Evolutionary conservation across 2,329 filamentous ascomycete genomes (phyloP).

Genomic region (Claviceps citrina): DNA sequence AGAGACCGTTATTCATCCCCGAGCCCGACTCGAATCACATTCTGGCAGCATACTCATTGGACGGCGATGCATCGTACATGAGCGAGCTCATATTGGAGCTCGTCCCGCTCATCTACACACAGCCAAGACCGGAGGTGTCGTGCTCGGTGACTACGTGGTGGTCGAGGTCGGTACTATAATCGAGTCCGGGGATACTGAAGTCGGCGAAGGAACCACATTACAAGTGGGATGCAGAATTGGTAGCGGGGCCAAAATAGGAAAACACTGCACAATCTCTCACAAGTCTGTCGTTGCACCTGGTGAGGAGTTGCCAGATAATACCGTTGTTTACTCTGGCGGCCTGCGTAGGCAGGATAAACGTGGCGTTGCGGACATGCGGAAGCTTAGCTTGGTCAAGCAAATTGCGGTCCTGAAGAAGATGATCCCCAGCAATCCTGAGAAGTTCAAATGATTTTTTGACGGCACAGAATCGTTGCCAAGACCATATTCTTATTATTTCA

Average conservation of each 20-base stretch:
- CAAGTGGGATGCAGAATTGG: slow-evolving; percentile 47
- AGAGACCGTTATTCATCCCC: slow-evolving; percentile 73
- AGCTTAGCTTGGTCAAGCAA: slow-evolving; percentile 50
- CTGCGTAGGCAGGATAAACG: slow-evolving; percentile 41
- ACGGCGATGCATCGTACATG: slow-evolving; percentile 66
- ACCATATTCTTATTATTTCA: no score
- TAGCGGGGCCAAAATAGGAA: slow-evolving; percentile 45
- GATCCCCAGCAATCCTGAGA: slow-evolving; percentile 47
- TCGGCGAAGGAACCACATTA: slow-evolving; percentile 44
- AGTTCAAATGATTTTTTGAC: slow-evolving; percentile 24
- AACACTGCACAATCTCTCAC: slow-evolving; percentile 57
- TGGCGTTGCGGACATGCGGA: slow-evolving; percentile 45
- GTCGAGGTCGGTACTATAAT: slow-evolving; percentile 44
- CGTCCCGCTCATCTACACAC: slow-evolving; percentile 14
- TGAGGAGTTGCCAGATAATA: slow-evolving; percentile 47
- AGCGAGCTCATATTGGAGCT: slow-evolving; percentile 44
- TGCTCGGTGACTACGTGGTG: slow-evolving; percentile 44
- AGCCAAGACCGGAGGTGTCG: slow-evolving; percentile 31
- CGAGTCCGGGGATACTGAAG: slow-evolving; percentile 45
- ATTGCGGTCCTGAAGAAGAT: slow-evolving; percentile 51
- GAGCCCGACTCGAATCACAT: slow-evolving; percentile 61
- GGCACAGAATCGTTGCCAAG: neutral
- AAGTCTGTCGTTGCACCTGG: slow-evolving; percentile 42
- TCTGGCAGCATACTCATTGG: slow-evolving; percentile 68
- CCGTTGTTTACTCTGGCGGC: slow-evolving; percentile 54